Base-by-base conservation (phyloP, 2,329 filamentous ascomycete species). In the Hypomyces perniciosus region DNA sequence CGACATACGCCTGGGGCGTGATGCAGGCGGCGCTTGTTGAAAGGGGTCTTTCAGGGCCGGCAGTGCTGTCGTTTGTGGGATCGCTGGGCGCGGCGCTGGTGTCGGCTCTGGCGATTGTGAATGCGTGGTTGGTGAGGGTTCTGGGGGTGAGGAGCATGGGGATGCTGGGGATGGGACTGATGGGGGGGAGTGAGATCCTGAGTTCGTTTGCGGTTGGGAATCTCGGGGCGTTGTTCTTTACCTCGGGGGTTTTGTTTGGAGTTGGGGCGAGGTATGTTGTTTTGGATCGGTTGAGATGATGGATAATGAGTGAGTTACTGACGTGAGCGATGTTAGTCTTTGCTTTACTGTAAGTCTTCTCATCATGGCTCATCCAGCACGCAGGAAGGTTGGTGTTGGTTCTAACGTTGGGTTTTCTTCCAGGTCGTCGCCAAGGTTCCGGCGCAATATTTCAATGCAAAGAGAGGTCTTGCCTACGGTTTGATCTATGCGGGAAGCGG, bases 1-100 rank as follows among this genome's bases (percentile, higher is more conserved):
- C 73, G 1, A 72, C 72, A 6, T 81, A 81, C 59, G 73, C 72
- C 55, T 85, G 81, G 80, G 82, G 81, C 27, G 72, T 85, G 0
- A 66, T 84, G 43, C 81, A 85, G 62, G 71, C 72, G 4, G 79
- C 74, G 0, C 70, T 85, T 1, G 73, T 82, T 3, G 64, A 74
- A 33, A 65, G 73, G 8, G 68, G 69, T 0, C 64, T 81, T 1
- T 71, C 72, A 1, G 70, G 71, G 0, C 69, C 79, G 0, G 75
- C 75, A 0, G 80, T 76, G 1, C 66, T 85, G 26, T 75, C 79
- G 2, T 85, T 83, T 54, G 76, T 84, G 3, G 81, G 80, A 2
- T 78, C 75, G 1, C 58, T 84, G 9, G 68, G 72, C 7, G 66
- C 75, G 2, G 72, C 77, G 0, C 70, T 75, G 49, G 74, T 79